Evolutionary conservation across 306 rosid species (phyloP), one percentile per base, ranked within the genome.

Genomic region (Trifolium dubium): DNA sequence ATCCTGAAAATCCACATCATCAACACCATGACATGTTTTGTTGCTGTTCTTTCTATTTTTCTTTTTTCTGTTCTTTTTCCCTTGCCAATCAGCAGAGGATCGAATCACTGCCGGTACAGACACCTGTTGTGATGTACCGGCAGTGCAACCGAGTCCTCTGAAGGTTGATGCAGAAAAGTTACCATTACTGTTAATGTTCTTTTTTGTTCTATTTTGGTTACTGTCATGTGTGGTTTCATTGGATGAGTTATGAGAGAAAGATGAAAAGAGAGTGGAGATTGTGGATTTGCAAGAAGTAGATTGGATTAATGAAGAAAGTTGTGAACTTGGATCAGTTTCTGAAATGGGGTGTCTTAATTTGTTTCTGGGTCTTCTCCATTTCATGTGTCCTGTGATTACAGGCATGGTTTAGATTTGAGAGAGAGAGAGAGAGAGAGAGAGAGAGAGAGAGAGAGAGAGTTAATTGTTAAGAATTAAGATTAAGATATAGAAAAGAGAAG

Each of bases 51-150:
- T 88, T 78, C 76, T 87, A 51, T 78, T 67, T 64, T 86, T 87
- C 73, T 87, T 92, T 71, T 88, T 89, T 77, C 82, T 87, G 53
- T 62, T 75, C 79, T 83, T 92, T 80, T 84, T 91, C 10, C 76
- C 86, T 59, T 94, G 80, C 97, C 96, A 92, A 76, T 89, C 97
- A 0, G 88, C 97, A 1, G 99, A 92, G 50, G 85, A 76, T 12
- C 92, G 82, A 72, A 92, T 92, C 80, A 85, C 88, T 3, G 86
- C 93, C 12, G 99, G 99, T 40, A 92, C 96, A 10, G 97, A 89
- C 43, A 94, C 99, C 50, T 92, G 86, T 63, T 92, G 92, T 1
- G 97, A 88, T 23, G 93, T 86, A 29, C 86, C 84, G 65, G 93
- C 92, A 0, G 87, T 78, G 83, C 99, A 94, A 5, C 99, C 97